phyloP scores from a whole-genome alignment of 305 asterid species.

The Fraxinus latifolia region DNA sequence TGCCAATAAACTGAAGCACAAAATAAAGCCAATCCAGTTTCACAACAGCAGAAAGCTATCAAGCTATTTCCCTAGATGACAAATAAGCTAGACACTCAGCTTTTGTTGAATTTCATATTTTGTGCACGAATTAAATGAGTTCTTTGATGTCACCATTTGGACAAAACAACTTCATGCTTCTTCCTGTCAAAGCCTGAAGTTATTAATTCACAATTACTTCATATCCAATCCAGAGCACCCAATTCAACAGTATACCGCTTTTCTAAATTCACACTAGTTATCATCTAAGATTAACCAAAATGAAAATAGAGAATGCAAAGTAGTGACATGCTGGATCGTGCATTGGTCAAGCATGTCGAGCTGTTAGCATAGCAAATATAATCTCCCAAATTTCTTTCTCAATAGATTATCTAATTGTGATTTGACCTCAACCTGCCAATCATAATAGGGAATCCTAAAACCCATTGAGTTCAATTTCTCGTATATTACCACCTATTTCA shows the following conservation, averaged over 20 bases:
- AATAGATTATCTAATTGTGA: neutral
- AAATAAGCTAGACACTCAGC: neutral
- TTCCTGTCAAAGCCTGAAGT: neutral
- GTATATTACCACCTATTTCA: neutral
- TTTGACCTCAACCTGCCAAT: neutral
- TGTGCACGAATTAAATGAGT: neutral
- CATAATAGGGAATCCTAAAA: neutral
- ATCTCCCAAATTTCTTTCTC: neutral
- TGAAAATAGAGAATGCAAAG: conserved; percentile 15
- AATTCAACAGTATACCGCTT: neutral
- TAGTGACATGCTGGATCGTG: neutral
- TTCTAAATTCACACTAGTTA: neutral
- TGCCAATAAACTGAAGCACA: neutral
- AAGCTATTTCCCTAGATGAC: neutral
- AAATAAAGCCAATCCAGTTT: neutral
- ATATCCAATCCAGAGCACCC: neutral
- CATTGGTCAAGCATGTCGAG: neutral
- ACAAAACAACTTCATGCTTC: neutral
- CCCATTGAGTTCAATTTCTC: neutral
- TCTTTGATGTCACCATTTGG: neutral
- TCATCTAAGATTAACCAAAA: conserved; percentile 3
- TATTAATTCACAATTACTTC: conserved; percentile 11
- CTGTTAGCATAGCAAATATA: neutral
- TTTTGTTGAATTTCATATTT: neutral
- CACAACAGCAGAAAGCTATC: neutral